These are phyloP conservation scores for Geoglossum cookeanum DNA, from an alignment of 2,329 filamentous ascomycete genomes.

Conservation along the genomic window DNA sequence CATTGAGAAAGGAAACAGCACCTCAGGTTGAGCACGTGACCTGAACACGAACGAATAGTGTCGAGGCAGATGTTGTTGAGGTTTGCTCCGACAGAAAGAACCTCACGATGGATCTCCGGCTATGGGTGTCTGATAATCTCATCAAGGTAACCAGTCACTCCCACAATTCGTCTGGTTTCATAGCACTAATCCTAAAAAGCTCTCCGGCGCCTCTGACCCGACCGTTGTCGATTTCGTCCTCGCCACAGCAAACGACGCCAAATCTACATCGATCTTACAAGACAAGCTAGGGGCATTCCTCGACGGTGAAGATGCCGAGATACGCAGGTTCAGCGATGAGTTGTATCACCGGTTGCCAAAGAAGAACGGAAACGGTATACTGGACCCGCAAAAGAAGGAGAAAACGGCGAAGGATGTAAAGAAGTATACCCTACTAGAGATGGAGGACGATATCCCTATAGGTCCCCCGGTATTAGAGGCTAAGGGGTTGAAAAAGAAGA, in stretches of 20 bases:
- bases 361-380: conserved; percentile 11
- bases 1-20: no score
- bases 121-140: conserved; percentile 6
- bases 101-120: conserved; percentile 3
- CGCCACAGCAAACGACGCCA: conserved; percentile 31
- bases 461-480: conserved; percentile 12
- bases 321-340: conserved; percentile 28
- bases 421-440: conserved; percentile 33
- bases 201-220: conserved; percentile 35
- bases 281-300: conserved; percentile 34
- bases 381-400: conserved; percentile 11
- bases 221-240: conserved; percentile 38
- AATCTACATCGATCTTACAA: conserved; percentile 26
- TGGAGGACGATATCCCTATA: conserved; percentile 25
- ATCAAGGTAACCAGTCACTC: conserved; percentile 2
- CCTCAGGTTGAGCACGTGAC: neutral
- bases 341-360: conserved; percentile 22
- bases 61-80: neutral
- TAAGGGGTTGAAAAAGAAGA: conserved; percentile 9
- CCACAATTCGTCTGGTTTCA: neutral
- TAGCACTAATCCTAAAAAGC: conserved; percentile 6
- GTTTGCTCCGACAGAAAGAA: neutral
- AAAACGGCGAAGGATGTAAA: conserved; percentile 17
- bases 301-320: conserved; percentile 27
- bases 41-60: neutral